Conservation (phyloP, 768 basidiomycete species). For the Amanita thiersii region DNA sequence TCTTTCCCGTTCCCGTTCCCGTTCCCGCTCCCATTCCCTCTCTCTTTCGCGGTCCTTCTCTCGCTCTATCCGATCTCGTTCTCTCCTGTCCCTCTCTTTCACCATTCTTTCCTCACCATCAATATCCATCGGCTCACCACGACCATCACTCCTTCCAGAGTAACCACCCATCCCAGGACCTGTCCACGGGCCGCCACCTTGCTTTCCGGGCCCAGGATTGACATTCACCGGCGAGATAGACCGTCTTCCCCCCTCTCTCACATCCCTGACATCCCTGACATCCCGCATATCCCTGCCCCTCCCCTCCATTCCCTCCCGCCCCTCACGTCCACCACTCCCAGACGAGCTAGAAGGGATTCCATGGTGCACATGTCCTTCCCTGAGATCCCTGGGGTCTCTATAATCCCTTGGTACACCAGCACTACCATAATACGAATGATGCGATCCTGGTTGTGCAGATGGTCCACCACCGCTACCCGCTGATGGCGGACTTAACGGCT, state of each 20-base stretch:
- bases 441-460: neutral
- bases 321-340: neutral
- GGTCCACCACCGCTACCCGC: neutral
- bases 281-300: slow-evolving; percentile 11
- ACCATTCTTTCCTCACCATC: slow-evolving; percentile 25
- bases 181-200: slow-evolving; percentile 28
- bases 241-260: slow-evolving; percentile 15
- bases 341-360: neutral
- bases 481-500: neutral
- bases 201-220: slow-evolving; percentile 13
- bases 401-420: neutral
- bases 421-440: slow-evolving; percentile 5
- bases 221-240: slow-evolving; percentile 30
- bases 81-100: slow-evolving; percentile 23
- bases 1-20: slow-evolving; percentile 21
- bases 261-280: slow-evolving; percentile 12
- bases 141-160: slow-evolving; percentile 9
- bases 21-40: slow-evolving; percentile 21
- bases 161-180: slow-evolving; percentile 21
- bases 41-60: slow-evolving; percentile 23
- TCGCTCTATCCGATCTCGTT: slow-evolving; percentile 21
- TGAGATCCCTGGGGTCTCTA: neutral
- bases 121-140: slow-evolving; percentile 21
- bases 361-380: neutral
- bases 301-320: too few species aligned